Conservation (phyloP, 2,329 filamentous ascomycete species). For the Hypomyces rosellus region DNA sequence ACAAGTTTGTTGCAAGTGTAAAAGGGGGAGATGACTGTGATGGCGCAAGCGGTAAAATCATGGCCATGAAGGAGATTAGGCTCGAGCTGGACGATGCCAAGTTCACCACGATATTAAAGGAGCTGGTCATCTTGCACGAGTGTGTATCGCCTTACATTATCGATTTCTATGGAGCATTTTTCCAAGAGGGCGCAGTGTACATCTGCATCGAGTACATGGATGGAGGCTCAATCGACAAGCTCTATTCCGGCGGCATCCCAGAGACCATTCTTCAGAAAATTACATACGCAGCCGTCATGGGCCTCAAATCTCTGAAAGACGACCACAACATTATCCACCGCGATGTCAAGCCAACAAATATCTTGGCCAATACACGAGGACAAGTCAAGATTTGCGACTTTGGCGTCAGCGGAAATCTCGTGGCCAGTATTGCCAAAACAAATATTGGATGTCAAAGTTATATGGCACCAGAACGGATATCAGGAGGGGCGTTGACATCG, state of each 20-base stretch:
- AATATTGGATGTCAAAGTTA: conserved; percentile 99
- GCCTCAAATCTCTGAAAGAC: conserved; percentile 88
- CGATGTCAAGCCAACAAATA: conserved; percentile 99
- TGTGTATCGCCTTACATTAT: conserved; percentile 95
- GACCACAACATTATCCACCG: conserved; percentile 99
- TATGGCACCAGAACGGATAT: conserved; percentile 96
- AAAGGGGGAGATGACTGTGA: conserved; percentile 24
- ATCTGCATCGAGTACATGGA: conserved; percentile 99
- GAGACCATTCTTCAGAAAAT: conserved; percentile 87
- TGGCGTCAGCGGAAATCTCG: conserved; percentile 91
- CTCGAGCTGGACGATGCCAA: conserved; percentile 95
- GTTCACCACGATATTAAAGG: conserved; percentile 95
- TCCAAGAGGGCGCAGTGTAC: conserved; percentile 97
- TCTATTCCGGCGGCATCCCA: conserved; percentile 85
- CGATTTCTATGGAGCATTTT: conserved; percentile 98
- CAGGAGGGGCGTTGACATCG: conserved; percentile 72
- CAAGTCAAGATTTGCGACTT: conserved; percentile 99
- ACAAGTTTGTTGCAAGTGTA: not conserved
- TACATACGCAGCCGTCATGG: conserved; percentile 81
- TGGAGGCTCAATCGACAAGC: conserved; percentile 92
- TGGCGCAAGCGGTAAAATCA: conserved; percentile 66
- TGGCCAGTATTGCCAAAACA: conserved; percentile 95
- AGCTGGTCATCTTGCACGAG: conserved; percentile 90
- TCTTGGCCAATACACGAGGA: conserved; percentile 80
- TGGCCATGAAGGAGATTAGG: conserved; percentile 99